Conservation (phyloP, 164 flowering plant species). For the Vitis rotundifolia region DNA sequence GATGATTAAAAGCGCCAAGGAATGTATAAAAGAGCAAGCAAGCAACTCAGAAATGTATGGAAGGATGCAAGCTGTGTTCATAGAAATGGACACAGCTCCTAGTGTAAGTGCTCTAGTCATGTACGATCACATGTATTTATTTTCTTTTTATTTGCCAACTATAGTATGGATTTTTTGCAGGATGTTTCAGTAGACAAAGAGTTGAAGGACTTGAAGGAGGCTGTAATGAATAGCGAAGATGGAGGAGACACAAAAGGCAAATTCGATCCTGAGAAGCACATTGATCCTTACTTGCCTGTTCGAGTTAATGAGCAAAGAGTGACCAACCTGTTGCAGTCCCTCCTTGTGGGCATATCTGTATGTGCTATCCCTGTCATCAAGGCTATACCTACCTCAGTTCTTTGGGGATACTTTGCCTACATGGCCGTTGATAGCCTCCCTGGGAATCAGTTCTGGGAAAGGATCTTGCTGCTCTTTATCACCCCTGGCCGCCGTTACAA, state of each 20-base stretch:
- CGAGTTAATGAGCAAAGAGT: constrained; percentile 66
- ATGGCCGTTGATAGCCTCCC: constrained; percentile 71
- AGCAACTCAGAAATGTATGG: constrained; percentile 48
- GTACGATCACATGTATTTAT: neutral
- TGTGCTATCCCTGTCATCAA: constrained; percentile 42
- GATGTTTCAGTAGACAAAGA: constrained; percentile 29
- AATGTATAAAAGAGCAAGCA: constrained; percentile 36
- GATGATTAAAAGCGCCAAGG: constrained; percentile 52
- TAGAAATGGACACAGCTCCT: constrained; percentile 46
- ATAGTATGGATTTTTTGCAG: constrained; percentile 15
- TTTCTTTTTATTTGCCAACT: neutral
- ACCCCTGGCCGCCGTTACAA: constrained; percentile 51
- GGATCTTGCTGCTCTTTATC: constrained; percentile 50
- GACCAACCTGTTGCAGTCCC: constrained; percentile 54
- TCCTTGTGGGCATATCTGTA: constrained; percentile 40
- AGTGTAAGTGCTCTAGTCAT: constrained; percentile 19
- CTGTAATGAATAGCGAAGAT: constrained; percentile 41
- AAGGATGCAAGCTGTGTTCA: constrained; percentile 51
- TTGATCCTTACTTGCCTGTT: constrained; percentile 55
- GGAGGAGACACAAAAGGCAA: constrained; percentile 26
- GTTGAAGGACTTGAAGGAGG: constrained; percentile 42
- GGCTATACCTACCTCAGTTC: constrained; percentile 57
- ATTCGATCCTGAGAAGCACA: constrained; percentile 46
- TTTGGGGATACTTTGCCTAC: constrained; percentile 73
- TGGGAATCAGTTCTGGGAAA: constrained; percentile 70